Evolutionary conservation across 148 eudicot genomes (phyloP), one percentile per base, ranked within the genome.

Genomic region (Rhododendron simsii): DNA sequence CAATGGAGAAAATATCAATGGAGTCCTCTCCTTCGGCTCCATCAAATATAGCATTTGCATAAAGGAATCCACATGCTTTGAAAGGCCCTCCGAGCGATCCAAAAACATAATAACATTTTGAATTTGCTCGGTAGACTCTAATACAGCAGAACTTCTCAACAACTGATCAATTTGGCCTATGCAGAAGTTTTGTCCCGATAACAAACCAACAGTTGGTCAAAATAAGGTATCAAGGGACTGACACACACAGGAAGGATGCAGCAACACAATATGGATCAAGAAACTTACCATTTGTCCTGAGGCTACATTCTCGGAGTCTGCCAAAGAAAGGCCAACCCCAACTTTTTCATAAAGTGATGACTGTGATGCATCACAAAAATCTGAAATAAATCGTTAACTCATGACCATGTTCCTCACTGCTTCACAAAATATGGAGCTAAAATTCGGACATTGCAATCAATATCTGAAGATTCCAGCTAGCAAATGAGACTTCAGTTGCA

Each of bases 111-210:
- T 3, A 61, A 85, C 48, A 79, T 78, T 79, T 44, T 85, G 83
- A 85, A 79, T 85, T 61, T 85, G 83, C 83, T 78, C 77, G 67
- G 61, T 21, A 85, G 78, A 85, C 11, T 79, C 83, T 16, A 85
- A 4, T 39, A 39, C 15, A 4, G 16, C 45, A 47, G 35, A 33
- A 85, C 47, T 85, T 16, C 11, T 28, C 10, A 7, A 44, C 26
- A 85, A 26, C 18, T 85, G 45, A 37, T 61, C 86, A 44, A 85
- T 85, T 59, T 59, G 87, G 37, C 41, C 76, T 57, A 85, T 85
- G 87, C 83, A 85, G 77, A 85, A 78, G 37, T 47, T 59, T 80
- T 85, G 48, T 20, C 78, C 83, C 79, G 78, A 65, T 1, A 79
- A 80, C 26, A 33, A 79, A 65, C 14, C 4, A 37, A 71, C 20